A percentile compares a stretch with the other conserved stretches of the same genome.
These are phyloP conservation scores for Collybiopsis luxurians DNA, from an alignment of 768 basidiomycete species.

Conservation along the genomic window DNA sequence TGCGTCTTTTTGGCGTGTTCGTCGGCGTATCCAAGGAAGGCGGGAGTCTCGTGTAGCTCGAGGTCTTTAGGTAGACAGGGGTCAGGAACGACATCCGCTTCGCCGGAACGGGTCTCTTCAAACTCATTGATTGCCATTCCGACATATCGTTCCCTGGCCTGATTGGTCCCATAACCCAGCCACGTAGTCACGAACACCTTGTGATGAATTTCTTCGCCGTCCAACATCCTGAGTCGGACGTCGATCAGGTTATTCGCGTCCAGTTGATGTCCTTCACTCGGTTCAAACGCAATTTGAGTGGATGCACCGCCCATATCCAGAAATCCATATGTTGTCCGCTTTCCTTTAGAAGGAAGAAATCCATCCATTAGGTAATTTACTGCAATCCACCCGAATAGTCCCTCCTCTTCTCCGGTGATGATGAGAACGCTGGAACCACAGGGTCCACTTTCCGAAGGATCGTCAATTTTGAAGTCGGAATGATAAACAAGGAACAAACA, in stretches of 20 bases:
- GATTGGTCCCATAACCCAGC: constrained; percentile 97
- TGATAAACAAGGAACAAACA: constrained; percentile 74
- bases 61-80: constrained; percentile 89
- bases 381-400: constrained; percentile 97
- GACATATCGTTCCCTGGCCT: constrained; percentile 92
- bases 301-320: constrained; percentile 99
- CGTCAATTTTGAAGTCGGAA: constrained; percentile 77
- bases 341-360: constrained; percentile 54
- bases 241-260: constrained; percentile 67
- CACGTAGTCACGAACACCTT: constrained; percentile 97
- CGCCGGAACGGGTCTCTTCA: constrained; percentile 35
- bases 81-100: constrained; percentile 56
- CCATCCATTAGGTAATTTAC: constrained; percentile 99
- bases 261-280: constrained; percentile 54
- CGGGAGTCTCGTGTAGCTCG: constrained; percentile 53
- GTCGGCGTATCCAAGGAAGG: constrained; percentile 35
- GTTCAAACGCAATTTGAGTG: constrained; percentile 98
- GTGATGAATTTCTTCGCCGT: constrained; percentile 85
- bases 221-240: constrained; percentile 77
- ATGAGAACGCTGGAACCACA: constrained; percentile 93
- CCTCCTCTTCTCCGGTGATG: constrained; percentile 98
- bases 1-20: constrained; percentile 51
- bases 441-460: constrained; percentile 62
- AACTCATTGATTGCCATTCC: constrained; percentile 60
- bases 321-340: constrained; percentile 91